Evolutionary conservation across 169 alveolate genomes (phyloP).

Genomic region (Plasmodium gaboni): DNA sequence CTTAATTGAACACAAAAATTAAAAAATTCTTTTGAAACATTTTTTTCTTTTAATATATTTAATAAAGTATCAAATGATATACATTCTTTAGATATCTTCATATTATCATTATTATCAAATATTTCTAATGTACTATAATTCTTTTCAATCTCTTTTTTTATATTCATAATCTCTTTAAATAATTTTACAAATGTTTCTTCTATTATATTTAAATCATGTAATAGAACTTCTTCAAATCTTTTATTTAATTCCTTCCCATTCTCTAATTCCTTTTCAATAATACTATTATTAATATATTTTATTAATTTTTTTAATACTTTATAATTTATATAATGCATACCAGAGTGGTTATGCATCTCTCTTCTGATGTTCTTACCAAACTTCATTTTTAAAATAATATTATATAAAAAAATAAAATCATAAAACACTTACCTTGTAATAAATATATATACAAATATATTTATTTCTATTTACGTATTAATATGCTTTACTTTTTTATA

Average conservation of each 20-base stretch:
- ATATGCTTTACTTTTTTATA: too few relatives aligned
- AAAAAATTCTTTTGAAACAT: constrained; percentile 40
- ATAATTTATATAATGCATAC: constrained; percentile 46
- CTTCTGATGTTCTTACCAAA: constrained; percentile 59
- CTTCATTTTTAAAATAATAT: constrained; percentile 17
- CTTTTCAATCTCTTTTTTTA: constrained; percentile 49
- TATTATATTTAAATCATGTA: constrained; percentile 16
- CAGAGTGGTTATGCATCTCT: constrained; percentile 42
- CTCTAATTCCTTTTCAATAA: background rate
- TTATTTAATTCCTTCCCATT: constrained; percentile 10
- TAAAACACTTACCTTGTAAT: too few relatives aligned
- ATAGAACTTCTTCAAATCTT: constrained; percentile 21
- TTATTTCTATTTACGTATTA: too few relatives aligned
- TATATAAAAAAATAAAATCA: background rate
- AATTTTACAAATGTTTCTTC: constrained; percentile 27
- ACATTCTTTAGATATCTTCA: constrained; percentile 12
- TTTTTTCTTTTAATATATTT: constrained; percentile 33
- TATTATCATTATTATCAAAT: constrained; percentile 24
- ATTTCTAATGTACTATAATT: background rate
- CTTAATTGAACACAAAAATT: constrained; percentile 54
- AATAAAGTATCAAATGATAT: constrained; percentile 33
- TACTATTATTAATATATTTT: constrained; percentile 19
- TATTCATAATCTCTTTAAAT: constrained; percentile 18
- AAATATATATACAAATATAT: too few relatives aligned
- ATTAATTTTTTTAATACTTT: constrained; percentile 25